Evolutionary conservation across 2,329 filamentous ascomycete genomes (phyloP), one percentile per base, ranked within the genome.

Genomic region (Cryphonectria radicalis): DNA sequence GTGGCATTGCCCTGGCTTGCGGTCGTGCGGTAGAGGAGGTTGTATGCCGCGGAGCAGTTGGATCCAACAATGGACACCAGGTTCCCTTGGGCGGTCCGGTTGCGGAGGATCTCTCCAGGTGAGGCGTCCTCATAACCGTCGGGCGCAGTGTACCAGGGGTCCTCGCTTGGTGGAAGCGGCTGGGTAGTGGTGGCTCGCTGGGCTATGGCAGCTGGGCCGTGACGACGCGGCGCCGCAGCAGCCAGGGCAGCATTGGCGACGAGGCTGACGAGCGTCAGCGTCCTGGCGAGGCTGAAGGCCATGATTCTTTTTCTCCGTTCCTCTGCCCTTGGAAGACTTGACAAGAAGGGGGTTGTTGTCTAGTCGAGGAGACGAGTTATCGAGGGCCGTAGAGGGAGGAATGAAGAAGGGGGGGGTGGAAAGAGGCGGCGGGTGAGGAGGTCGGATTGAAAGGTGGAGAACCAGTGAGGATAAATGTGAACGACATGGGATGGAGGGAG

Each of bases 11-110:
- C 75, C 5, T 73, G 74, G 2, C 78, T 78, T 65, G 81, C 77
- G 0, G 78, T 80, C 0, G 80, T 80, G 19, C 80, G 78, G 68
- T 79, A 82, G 1, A 82, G 76, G 25, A 82, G 77, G 19, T 81
- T 76, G 53, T 79, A 81, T 0, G 76, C 76, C 1, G 66, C 64
- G 4, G 70, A 71, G 70, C 70, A 70, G 28, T 70, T 67, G 50
- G 35, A 32, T 1, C 69, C 69, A 6, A 57, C 69, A 35, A 53
- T 14, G 11, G 43, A 7, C 13, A 55, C 37, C 35, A 70, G 50
- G 11, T 55, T 32, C 1, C 63, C 63, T 19, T 59, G 43, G 17
- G 69, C 69, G 11, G 69, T 70, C 22, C 69, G 64, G 69, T 67
- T 70, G 57, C 69, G 69, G n/a, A 70, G 63, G 17, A 70, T 50